Evolutionary conservation across 257 asterid genomes (phyloP), one percentile per base, ranked within the genome.

Genomic region (Ajuga chamaepitys): DNA sequence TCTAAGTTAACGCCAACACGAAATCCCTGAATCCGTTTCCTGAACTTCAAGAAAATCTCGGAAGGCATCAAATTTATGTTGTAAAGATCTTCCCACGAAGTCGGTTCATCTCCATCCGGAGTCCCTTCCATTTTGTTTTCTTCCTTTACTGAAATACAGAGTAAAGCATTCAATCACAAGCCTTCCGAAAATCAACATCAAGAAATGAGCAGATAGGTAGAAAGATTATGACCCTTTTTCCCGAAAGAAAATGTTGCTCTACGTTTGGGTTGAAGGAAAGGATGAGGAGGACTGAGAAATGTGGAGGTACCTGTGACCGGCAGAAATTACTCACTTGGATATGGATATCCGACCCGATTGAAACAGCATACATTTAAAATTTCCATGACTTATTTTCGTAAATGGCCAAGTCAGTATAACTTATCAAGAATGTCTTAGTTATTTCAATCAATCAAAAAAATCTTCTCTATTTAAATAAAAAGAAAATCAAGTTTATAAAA

Each of bases 1-100:
- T 90, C 96, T 66, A 90, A 68, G 74, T 94, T 94, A 71, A 90
- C 77, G 59, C 99, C 97, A 47, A 86, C 75, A 20, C 97, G 97
- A 70, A 74, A 74, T 24, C 95, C 95, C 76, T 89, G 86, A 47
- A 78, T 59, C 76, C 90, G 85, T 79, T 78, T 94, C 54, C 99
- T 75, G 67, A 94, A 90, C 82, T 94, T 90, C 48, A 88, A 65
- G 70, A 89, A 88, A 57, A 94, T 68, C 81, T 94, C 95, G 0
- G 94, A 81, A 32, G 99, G 97, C 84, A 94, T 74, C 81, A 94
- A 82, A 84, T 88, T 88, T 53, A 90, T 71, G 67, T 80, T 94
- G 92, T 88, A 94, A 51, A 77, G 95, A 73, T 89, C 97, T 10
- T 88, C 97, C 95, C 86, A 90, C 18, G 96, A 80, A 50, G 67